phyloP scores from a whole-genome alignment of 2,329 filamentous ascomycete genomes.

The Fusarium udum region DNA sequence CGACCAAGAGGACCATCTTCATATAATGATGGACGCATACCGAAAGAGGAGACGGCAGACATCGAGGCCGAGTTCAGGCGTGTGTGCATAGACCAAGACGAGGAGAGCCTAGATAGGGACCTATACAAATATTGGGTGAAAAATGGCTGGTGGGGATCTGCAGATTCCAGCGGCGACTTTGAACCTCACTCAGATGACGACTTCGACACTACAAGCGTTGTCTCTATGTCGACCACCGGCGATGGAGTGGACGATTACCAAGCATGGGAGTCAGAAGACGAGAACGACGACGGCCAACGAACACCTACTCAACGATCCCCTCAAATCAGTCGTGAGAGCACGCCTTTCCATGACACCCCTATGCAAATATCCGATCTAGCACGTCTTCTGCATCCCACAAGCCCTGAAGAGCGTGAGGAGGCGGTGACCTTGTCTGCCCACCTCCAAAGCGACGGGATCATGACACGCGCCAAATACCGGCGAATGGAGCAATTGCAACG shows the following conservation, averaged over 20 bases:
- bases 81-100: conserved; percentile 58
- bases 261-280: conserved; percentile 58
- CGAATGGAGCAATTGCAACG: conserved; percentile 74
- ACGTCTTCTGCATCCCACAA: conserved; percentile 82
- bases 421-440: conserved; percentile 84
- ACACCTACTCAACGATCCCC: conserved; percentile 79
- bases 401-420: conserved; percentile 80
- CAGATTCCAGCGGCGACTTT: conserved; percentile 85
- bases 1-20: conserved; percentile 8
- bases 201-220: conserved; percentile 81
- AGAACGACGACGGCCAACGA: conserved; percentile 62
- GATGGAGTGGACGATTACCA: conserved; percentile 56
- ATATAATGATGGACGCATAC: conserved; percentile 59
- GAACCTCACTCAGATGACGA: conserved; percentile 63
- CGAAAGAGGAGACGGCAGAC: conserved; percentile 74
- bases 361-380: conserved; percentile 77
- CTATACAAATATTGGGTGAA: conserved; percentile 87
- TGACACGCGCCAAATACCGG: conserved; percentile 84
- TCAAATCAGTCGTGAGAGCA: conserved; percentile 57
- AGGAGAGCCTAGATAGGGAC: conserved; percentile 75
- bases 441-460: conserved; percentile 72
- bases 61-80: conserved; percentile 82
- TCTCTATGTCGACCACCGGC: conserved; percentile 65
- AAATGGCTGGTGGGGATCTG: conserved; percentile 85
- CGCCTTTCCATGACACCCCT: conserved; percentile 68